Evolutionary conservation across 805 yeast species (phyloP), one percentile per base, ranked within the genome.

Genomic region (Danielia oregonensis): DNA sequence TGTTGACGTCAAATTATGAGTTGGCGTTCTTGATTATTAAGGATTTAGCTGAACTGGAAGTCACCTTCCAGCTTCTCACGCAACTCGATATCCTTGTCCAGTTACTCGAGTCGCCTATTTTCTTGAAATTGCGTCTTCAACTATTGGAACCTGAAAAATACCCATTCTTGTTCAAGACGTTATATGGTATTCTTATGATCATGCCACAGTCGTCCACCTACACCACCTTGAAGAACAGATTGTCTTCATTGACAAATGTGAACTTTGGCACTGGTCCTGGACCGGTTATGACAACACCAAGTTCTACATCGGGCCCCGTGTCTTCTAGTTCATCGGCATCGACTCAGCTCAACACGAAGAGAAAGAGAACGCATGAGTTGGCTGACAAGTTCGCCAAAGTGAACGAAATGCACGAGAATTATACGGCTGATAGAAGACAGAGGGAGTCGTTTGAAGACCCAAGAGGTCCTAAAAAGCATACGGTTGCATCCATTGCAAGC

Each of bases 151-250:
- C 96, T 1, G 86, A 81, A 30, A 76, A 74, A 43, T 74, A 84
- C 53, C 95, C 94, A 1, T 84, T 74, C 50, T 63, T 93, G 22
- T 86, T 82, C 68, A 86, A 87, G 54, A 85, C 96, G 34, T 70
- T 93, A 19, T 93, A 87, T 55, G 98, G 97, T 2, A 73, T 93
- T 19, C 65, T 93, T 39, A 93, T 93, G 98, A 70, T 93, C 4
- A 61, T 93, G 32, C 98, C 98, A 0, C 98, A 93, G 55, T 86
- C 96, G 0, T 74, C 86, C 9, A 95, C 97, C 0, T 93, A 86
- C 55, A 78, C 74, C n/a, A 78, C 85, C 0, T 68, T 93, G 44
- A 82, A 82, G 44, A 85, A 82, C 49, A 70, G 98, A 40, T 67
- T 93, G 32, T 75, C 74, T 32, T 68, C 85, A 2, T 34, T 47